Percentiles rank a stretch among this genome's conserved stretches.
Evolutionary conservation across 805 yeast species (phyloP).

Genomic region (Cyberlindnera suaveolens): DNA sequence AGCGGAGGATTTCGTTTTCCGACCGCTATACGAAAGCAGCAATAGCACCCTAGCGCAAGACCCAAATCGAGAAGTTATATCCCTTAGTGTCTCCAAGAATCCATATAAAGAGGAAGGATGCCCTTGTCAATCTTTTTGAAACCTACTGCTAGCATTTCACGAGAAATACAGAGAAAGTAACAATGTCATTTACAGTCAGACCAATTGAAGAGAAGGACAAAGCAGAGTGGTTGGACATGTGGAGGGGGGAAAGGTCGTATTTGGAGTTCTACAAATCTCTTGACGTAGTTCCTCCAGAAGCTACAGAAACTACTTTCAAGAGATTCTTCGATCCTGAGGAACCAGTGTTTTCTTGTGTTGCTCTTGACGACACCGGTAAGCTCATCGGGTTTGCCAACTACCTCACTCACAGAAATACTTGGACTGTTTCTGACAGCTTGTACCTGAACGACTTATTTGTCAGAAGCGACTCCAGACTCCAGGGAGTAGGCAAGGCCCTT

Average conservation of each 20-base stretch:
- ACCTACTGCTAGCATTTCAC: no score
- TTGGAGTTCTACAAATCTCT: slow-evolving; percentile 1
- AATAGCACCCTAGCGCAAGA: no score
- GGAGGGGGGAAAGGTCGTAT: slow-evolving; percentile 1
- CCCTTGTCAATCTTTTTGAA: no score
- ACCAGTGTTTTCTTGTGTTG: slow-evolving; percentile 1
- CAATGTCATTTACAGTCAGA: background rate
- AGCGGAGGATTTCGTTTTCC: no score
- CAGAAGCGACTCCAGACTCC: slow-evolving; percentile 1
- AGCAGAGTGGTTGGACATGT: slow-evolving; percentile 2
- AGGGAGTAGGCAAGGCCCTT: slow-evolving; percentile 1
- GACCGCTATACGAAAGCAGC: no score
- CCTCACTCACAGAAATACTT: slow-evolving; percentile 2
- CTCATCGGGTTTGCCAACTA: slow-evolving; percentile 2
- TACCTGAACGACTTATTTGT: slow-evolving; percentile 2
- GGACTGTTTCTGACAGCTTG: slow-evolving; percentile 1
- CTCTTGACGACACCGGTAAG: slow-evolving; percentile 1
- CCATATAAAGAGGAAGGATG: no score
- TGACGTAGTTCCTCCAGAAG: background rate
- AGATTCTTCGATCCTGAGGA: slow-evolving; percentile 2
- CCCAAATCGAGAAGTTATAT: no score
- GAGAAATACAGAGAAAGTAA: background rate
- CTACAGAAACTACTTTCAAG: background rate
- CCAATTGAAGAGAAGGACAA: slow-evolving; percentile 1
- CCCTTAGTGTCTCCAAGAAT: no score